These are phyloP conservation scores for Beauveria scarabaeidicola DNA, from an alignment of 2,329 filamentous ascomycete species.

Conservation along the genomic window DNA sequence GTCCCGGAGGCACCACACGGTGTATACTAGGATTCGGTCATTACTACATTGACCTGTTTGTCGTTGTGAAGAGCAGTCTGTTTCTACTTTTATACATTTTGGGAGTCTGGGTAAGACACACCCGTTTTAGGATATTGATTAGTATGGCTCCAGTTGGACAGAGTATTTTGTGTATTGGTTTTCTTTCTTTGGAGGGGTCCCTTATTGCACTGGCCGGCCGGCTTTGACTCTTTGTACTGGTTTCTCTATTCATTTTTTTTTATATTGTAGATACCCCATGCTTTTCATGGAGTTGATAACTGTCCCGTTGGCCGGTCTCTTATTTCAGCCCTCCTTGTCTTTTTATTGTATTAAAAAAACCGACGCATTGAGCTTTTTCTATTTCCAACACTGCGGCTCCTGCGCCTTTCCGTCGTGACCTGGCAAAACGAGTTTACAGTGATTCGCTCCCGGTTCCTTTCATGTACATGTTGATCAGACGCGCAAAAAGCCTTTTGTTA, in stretches of 20 bases:
- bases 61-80: neutral
- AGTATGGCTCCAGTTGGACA: neutral
- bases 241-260: neutral
- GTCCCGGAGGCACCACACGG: conserved; percentile 22
- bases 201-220: neutral
- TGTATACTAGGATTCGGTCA: neutral
- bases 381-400: neutral
- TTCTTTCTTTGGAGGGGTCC: neutral
- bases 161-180: neutral
- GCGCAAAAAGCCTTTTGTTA: neutral
- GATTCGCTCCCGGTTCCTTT: neutral
- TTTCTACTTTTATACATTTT: neutral
- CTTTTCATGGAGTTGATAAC: conserved; percentile 11
- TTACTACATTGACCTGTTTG: neutral
- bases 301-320: neutral
- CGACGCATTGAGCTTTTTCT: neutral
- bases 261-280: conserved; percentile 19
- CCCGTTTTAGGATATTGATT: neutral
- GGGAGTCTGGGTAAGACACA: neutral
- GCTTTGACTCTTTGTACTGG: neutral
- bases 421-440: neutral
- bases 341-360: neutral
- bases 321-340: neutral
- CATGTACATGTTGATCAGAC: neutral
- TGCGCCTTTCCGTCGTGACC: neutral